A percentile compares a stretch with the other conserved stretches of the same genome.
Conservation (phyloP, 345 rosid species). For the Sisymbrium irio region DNA sequence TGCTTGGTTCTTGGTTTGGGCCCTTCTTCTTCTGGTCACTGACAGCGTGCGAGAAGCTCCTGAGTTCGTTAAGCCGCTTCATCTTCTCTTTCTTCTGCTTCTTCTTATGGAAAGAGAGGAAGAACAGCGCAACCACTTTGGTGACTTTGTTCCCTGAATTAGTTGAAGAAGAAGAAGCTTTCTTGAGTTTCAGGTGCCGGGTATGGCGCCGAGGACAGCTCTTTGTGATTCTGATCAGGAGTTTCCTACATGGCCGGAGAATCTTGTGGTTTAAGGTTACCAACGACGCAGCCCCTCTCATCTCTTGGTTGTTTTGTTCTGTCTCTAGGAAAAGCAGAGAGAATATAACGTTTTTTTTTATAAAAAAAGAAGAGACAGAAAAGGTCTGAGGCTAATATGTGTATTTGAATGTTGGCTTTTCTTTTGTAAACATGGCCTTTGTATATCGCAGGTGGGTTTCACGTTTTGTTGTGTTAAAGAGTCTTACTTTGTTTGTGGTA, state of each 20-base stretch:
- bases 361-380: neutral
- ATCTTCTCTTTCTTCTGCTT: conserved; percentile 39
- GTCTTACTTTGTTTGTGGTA: conserved; percentile 33
- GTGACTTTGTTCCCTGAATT: conserved; percentile 31
- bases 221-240: conserved; percentile 29
- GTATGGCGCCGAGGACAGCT: conserved; percentile 26
- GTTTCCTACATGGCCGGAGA: conserved; percentile 37
- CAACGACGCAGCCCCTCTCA: conserved; percentile 24
- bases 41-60: conserved; percentile 35
- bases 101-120: conserved; percentile 39
- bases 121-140: conserved; percentile 37
- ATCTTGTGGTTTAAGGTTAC: conserved; percentile 37
- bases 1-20: conserved; percentile 20
- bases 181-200: conserved; percentile 37
- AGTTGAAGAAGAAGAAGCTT: conserved; percentile 26
- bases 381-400: neutral
- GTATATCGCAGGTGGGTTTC: conserved; percentile 31
- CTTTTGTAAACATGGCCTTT: conserved; percentile 19
- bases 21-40: conserved; percentile 32
- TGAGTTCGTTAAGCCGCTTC: conserved; percentile 37
- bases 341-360: neutral
- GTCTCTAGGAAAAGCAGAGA: neutral
- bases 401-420: conserved; percentile 2
- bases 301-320: neutral
- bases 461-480: conserved; percentile 24